Conservation (phyloP, 1,284 basidiomycete species). For the Naganishia cerealis region DNA sequence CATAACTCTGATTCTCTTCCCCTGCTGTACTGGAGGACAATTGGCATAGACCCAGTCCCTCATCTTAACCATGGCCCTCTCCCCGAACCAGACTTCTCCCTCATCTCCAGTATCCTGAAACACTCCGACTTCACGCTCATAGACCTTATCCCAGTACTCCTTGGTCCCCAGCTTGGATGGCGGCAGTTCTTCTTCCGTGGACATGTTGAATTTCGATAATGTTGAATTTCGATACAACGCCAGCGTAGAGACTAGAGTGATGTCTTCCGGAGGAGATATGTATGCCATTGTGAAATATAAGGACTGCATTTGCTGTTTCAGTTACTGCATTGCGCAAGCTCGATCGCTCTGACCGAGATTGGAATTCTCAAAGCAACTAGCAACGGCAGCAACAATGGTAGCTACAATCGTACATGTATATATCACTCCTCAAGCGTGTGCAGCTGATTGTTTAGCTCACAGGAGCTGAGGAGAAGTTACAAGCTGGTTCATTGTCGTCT, state of each 20-base stretch:
- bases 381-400: too few species aligned
- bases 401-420: too few species aligned
- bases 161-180: constrained; percentile 53
- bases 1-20: constrained; percentile 28
- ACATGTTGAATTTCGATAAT: constrained; percentile 22
- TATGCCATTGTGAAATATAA: too few species aligned
- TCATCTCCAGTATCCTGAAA: constrained; percentile 51
- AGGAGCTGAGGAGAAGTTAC: too few species aligned
- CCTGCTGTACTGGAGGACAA: constrained; percentile 35
- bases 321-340: not conserved
- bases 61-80: constrained; percentile 51
- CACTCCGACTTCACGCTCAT: constrained; percentile 53
- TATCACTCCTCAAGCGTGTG: too few species aligned
- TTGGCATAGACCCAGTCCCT: constrained; percentile 49
- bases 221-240: not conserved
- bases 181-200: constrained; percentile 50
- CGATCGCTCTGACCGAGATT: constrained; percentile 1
- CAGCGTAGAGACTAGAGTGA: not conserved
- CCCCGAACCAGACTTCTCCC: constrained; percentile 55
- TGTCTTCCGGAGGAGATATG: too few species aligned
- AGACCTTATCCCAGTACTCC: constrained; percentile 54
- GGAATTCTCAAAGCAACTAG: too few species aligned
- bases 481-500: not conserved
- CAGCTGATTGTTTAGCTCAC: too few species aligned
- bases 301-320: too few species aligned